Percentiles rank a stretch among this genome's conserved stretches.
phyloP scores from a whole-genome alignment of 805 yeast genomes.

The Blastobotrys terrestris region DNA sequence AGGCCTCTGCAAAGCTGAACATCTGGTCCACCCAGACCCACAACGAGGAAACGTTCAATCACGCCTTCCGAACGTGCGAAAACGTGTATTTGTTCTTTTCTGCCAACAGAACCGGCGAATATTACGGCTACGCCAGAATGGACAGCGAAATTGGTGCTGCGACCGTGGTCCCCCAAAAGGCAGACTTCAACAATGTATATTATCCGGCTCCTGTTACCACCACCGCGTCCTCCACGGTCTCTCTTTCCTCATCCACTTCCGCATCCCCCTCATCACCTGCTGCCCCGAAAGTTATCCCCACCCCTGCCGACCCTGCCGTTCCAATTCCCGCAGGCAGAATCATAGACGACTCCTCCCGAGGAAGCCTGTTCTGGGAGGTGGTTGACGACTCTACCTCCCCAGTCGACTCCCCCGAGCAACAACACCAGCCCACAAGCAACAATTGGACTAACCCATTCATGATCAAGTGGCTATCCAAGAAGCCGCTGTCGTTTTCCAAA shows the following conservation, averaged over 20 bases:
- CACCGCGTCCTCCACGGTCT: background rate
- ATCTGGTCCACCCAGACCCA: slow-evolving; percentile 39
- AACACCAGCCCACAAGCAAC: slow-evolving; percentile 1
- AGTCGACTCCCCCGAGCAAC: background rate
- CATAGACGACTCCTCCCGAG: slow-evolving; percentile 28
- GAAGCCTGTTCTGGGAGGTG: slow-evolving; percentile 36
- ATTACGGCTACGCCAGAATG: slow-evolving; percentile 37
- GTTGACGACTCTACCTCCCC: slow-evolving; percentile 15
- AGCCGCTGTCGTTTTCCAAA: slow-evolving; percentile 26
- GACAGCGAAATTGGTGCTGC: slow-evolving; percentile 11
- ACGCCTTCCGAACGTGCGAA: slow-evolving; percentile 30
- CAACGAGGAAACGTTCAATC: slow-evolving; percentile 33
- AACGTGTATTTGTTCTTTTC: slow-evolving; percentile 36
- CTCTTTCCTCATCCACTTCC: background rate
- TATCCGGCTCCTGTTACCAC: background rate
- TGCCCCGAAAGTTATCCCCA: slow-evolving; percentile 9
- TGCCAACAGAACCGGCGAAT: slow-evolving; percentile 36
- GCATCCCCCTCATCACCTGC: background rate
- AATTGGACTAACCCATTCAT: slow-evolving; percentile 35
- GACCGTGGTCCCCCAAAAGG: background rate
- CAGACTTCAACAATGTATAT: background rate
- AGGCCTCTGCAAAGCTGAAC: slow-evolving; percentile 29
- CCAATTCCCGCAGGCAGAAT: slow-evolving; percentile 22
- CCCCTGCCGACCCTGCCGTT: slow-evolving; percentile 11
- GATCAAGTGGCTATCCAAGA: slow-evolving; percentile 32